These are phyloP conservation scores for Leptographium galeiforme DNA, from an alignment of 2,329 filamentous ascomycete species.

Conservation along the genomic window DNA sequence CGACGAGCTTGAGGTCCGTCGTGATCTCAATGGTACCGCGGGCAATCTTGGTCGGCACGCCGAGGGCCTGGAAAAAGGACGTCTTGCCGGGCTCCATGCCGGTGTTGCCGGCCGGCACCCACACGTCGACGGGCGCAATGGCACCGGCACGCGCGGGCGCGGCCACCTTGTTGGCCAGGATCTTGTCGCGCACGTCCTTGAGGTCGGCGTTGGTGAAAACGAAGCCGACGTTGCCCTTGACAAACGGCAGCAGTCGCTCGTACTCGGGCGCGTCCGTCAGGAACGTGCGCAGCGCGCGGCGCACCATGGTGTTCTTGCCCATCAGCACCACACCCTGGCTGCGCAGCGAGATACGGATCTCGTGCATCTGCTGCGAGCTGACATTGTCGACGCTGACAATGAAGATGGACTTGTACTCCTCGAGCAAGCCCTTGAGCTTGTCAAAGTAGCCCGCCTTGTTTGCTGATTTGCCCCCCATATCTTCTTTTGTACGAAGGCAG, in stretches of 20 bases:
- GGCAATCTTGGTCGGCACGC: constrained; percentile 99
- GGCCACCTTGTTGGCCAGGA: constrained; percentile 92
- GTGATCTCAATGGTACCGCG: constrained; percentile 99
- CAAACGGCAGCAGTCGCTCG: constrained; percentile 89
- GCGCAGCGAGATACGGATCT: constrained; percentile 89
- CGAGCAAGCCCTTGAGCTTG: constrained; percentile 95
- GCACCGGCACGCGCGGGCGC: constrained; percentile 97
- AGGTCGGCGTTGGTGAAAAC: constrained; percentile 98
- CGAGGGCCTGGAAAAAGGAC: constrained; percentile 99
- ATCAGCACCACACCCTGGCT: constrained; percentile 90
- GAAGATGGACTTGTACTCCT: constrained; percentile 96
- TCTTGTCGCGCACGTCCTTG: constrained; percentile 85
- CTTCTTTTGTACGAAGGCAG: constrained; percentile 91
- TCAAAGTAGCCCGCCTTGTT: constrained; percentile 98
- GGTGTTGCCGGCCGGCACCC: constrained; percentile 93
- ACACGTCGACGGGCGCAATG: constrained; percentile 85
- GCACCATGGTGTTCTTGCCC: constrained; percentile 99
- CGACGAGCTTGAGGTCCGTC: constrained; percentile 91
- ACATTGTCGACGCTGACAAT: constrained; percentile 98
- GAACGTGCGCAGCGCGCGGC: constrained; percentile 95
- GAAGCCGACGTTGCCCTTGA: constrained; percentile 97
- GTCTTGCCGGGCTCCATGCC: constrained; percentile 99
- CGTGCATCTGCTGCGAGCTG: constrained; percentile 99
- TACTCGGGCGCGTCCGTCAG: constrained; percentile 84
- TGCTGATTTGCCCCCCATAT: constrained; percentile 89